Conservation (phyloP, 2,329 filamentous ascomycete species). For the Sordariomycetes sp. region DNA sequence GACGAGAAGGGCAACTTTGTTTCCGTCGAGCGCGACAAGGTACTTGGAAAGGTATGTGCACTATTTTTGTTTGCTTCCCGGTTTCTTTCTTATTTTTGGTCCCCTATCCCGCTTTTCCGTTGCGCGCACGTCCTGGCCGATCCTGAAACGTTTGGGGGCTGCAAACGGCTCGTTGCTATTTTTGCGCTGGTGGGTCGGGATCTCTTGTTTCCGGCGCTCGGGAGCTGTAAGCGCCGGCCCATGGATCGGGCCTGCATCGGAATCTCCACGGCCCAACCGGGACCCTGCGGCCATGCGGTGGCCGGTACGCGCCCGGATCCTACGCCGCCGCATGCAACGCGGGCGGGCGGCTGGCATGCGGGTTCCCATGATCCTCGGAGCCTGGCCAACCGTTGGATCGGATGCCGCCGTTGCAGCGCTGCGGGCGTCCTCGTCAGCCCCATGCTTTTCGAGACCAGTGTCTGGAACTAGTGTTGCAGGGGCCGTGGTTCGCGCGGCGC, state of each 20-base stretch:
- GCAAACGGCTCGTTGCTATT: background rate
- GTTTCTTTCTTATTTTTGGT: constrained; percentile 9
- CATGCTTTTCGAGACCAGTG: background rate
- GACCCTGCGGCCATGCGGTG: background rate
- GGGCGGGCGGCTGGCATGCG: background rate
- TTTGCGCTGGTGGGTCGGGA: background rate
- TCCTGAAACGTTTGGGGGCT: background rate
- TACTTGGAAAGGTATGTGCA: constrained; percentile 64
- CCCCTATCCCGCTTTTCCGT: background rate
- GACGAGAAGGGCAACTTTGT: constrained; percentile 76
- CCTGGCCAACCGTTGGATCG: background rate
- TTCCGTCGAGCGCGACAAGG: constrained; percentile 76
- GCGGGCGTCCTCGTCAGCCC: background rate
- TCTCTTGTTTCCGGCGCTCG: background rate
- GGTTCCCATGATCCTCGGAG: background rate
- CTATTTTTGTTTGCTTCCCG: constrained; percentile 8
- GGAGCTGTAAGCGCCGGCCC: constrained; percentile 3
- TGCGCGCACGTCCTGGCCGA: background rate
- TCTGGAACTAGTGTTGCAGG: background rate
- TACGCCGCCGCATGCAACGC: background rate
- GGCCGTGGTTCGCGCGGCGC: background rate
- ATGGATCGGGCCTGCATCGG: background rate
- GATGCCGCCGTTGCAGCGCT: background rate
- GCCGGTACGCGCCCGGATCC: background rate
- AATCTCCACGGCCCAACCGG: constrained; percentile 1